Evolutionary conservation across 1,284 basidiomycete genomes (phyloP).

Genomic region (Singerocomus inundabilis): DNA sequence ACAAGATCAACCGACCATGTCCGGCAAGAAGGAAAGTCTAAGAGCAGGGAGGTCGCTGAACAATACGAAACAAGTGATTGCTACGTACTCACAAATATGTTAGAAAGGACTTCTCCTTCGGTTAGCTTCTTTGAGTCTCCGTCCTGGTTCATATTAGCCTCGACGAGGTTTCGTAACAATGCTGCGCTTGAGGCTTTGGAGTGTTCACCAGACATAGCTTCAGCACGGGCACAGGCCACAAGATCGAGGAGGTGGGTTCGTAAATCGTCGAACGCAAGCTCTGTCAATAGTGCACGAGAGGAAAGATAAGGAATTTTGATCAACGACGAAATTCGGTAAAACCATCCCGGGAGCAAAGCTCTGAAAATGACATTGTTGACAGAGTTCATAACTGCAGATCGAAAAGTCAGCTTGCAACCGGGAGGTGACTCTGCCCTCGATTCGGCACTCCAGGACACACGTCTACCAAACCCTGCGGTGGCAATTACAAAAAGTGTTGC

Average conservation of each 20-base stretch:
- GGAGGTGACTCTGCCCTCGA: conserved; percentile 26
- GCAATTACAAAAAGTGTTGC: conserved; percentile 41
- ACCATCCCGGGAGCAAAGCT: conserved; percentile 34
- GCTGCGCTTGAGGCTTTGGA: conserved; percentile 34
- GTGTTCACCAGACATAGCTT: conserved; percentile 27
- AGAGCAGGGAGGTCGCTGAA: neutral
- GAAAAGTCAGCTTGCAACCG: conserved; percentile 35
- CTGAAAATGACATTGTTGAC: conserved; percentile 33
- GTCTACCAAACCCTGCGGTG: conserved; percentile 43
- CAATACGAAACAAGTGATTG: neutral
- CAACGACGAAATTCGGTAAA: conserved; percentile 28
- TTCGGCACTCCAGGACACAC: conserved; percentile 35
- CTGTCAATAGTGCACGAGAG: conserved; percentile 25
- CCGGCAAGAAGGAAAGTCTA: conserved; percentile 42
- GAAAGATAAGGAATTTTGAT: conserved; percentile 38
- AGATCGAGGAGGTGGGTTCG: conserved; percentile 41
- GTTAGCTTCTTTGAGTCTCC: conserved; percentile 34
- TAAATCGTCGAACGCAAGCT: conserved; percentile 36
- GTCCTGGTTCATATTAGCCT: conserved; percentile 42
- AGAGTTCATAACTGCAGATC: conserved; percentile 34
- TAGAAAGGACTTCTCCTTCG: conserved; percentile 45
- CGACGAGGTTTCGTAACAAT: conserved; percentile 44
- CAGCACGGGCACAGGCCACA: conserved; percentile 35
- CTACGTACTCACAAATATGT: conserved; percentile 41
- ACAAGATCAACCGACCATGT: conserved; percentile 18